Conservation (phyloP, 495 filamentous ascomycete species). For the Xylaria grammica region DNA sequence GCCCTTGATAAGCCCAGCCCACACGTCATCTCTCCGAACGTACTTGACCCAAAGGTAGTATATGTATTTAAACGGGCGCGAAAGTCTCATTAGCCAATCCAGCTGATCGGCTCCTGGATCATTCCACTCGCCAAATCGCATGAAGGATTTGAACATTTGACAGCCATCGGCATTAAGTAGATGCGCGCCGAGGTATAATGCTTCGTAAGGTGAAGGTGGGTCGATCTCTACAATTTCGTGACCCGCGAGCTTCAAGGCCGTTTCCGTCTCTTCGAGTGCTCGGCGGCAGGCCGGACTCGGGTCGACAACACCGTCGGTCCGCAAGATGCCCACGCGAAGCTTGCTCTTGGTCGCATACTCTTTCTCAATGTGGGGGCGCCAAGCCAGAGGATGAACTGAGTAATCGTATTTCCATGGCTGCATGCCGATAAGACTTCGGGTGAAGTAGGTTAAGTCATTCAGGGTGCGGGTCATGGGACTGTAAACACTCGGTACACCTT, state of each 20-base stretch:
- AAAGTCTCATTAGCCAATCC: slow-evolving; percentile 71
- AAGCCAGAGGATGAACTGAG: slow-evolving; percentile 81
- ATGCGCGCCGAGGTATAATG: slow-evolving; percentile 78
- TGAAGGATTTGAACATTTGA: slow-evolving; percentile 76
- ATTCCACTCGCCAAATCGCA: slow-evolving; percentile 76
- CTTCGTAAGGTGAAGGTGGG: slow-evolving; percentile 71
- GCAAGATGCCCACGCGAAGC: slow-evolving; percentile 77
- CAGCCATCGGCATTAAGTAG: slow-evolving; percentile 89
- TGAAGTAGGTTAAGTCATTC: slow-evolving; percentile 84
- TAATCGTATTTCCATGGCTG: slow-evolving; percentile 92
- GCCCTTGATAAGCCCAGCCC: slow-evolving; percentile 75
- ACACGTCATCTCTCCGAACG: slow-evolving; percentile 72
- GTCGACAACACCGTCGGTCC: slow-evolving; percentile 84
- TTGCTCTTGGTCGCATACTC: slow-evolving; percentile 64
- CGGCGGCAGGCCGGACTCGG: slow-evolving; percentile 84
- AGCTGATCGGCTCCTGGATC: slow-evolving; percentile 82
- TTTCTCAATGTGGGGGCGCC: slow-evolving; percentile 66
- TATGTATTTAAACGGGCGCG: slow-evolving; percentile 77
- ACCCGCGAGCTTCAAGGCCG: slow-evolving; percentile 69
- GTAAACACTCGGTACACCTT: slow-evolving; percentile 88
- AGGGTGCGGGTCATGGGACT: slow-evolving; percentile 93
- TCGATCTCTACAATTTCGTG: slow-evolving; percentile 78
- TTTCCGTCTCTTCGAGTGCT: slow-evolving; percentile 72
- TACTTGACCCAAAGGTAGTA: slow-evolving; percentile 90
- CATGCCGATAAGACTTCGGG: slow-evolving; percentile 78